Conservation (phyloP, 176 grass and related monocot species). For the Oryza punctata region DNA sequence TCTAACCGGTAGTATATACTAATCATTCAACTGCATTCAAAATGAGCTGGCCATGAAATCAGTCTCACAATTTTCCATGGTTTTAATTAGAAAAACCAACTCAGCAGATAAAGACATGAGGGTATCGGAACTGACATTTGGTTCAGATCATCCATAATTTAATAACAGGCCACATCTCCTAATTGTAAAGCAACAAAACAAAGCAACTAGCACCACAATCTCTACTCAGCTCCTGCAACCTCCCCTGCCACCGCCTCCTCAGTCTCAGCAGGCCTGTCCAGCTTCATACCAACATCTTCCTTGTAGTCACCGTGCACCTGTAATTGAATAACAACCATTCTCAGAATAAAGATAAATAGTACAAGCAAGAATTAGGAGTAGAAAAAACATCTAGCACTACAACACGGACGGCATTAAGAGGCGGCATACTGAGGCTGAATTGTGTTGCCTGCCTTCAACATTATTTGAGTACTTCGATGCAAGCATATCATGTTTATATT, state of each 20-base stretch:
- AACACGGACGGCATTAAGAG: too few species aligned
- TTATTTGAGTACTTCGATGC: too few species aligned
- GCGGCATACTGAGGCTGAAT: too few species aligned
- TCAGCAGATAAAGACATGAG: neutral
- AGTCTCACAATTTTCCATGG: too few species aligned
- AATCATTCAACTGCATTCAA: slow-evolving; percentile 4
- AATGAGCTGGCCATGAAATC: neutral
- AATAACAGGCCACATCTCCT: slow-evolving; percentile 11
- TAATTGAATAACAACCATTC: neutral
- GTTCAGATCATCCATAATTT: neutral
- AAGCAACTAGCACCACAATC: neutral
- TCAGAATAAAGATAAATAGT: neutral
- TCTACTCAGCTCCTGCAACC: slow-evolving; percentile 53
- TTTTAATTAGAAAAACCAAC: neutral
- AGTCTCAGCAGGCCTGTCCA: slow-evolving; percentile 65
- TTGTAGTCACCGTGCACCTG: slow-evolving; percentile 93
- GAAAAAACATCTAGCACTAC: neutral
- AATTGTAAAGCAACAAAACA: neutral
- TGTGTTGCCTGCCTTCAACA: too few species aligned
- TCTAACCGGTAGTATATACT: neutral
- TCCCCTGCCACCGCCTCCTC: slow-evolving; percentile 57
- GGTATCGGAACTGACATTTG: neutral
- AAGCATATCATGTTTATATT: too few species aligned
- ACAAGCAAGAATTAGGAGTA: neutral
- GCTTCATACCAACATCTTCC: slow-evolving; percentile 65